phyloP scores from a whole-genome alignment of 2,329 filamentous ascomycete genomes.

The Daldinia eschscholtzii region DNA sequence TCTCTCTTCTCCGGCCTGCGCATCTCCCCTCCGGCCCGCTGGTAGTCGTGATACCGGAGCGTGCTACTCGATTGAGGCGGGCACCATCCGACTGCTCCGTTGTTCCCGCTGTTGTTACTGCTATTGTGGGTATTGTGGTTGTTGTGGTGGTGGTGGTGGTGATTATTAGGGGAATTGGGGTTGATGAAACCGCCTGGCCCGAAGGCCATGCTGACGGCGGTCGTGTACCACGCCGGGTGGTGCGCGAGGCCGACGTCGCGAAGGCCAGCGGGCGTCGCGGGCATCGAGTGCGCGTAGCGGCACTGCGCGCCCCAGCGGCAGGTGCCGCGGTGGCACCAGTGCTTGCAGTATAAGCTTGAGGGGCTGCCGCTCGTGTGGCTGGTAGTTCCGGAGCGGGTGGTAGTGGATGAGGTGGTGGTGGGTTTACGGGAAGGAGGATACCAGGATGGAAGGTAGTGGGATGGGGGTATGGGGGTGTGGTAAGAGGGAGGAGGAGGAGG shows the following conservation, averaged over 20 bases:
- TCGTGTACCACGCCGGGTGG: conserved; percentile 60
- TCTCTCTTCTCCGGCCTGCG: conserved; percentile 8
- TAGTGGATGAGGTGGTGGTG: neutral
- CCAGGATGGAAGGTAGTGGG: conserved; percentile 3
- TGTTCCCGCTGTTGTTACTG: no score
- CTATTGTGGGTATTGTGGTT: no score
- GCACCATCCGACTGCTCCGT: conserved; percentile 4
- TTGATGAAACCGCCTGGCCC: conserved; percentile 11
- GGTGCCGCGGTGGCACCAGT: conserved; percentile 63
- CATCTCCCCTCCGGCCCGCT: neutral
- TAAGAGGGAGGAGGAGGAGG: neutral
- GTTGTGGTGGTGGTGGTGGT: no score
- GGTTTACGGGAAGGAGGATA: neutral
- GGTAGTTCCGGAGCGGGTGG: conserved; percentile 14
- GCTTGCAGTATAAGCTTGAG: conserved; percentile 55
- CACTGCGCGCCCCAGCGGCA: conserved; percentile 62
- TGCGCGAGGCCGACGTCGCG: conserved; percentile 57
- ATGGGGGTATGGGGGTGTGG: neutral
- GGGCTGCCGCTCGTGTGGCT: conserved; percentile 7
- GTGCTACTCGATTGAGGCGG: neutral
- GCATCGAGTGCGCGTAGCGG: conserved; percentile 63
- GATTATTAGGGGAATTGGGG: no score
- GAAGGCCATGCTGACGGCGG: conserved; percentile 32
- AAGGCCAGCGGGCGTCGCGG: conserved; percentile 57
- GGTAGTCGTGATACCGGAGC: neutral